A percentile compares a stretch with the other conserved stretches of the same genome.
phyloP scores from a whole-genome alignment of 371 early-diverging fungal species.

The Blakeslea trispora region DNA sequence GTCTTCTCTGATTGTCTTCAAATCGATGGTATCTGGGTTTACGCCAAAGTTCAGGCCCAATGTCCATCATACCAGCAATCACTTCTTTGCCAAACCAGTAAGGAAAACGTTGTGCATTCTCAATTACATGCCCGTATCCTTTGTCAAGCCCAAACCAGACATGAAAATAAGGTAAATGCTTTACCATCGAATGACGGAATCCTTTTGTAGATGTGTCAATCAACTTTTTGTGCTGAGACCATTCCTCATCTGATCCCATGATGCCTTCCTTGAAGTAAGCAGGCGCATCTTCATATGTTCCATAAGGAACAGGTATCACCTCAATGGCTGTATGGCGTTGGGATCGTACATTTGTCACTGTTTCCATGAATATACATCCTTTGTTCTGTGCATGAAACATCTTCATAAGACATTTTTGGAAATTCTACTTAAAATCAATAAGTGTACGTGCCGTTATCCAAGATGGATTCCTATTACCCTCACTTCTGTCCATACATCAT shows the following conservation, averaged over 20 bases:
- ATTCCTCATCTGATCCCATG: slow-evolving; percentile 76
- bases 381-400: slow-evolving; percentile 76
- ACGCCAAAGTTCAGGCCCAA: slow-evolving; percentile 78
- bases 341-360: slow-evolving; percentile 71
- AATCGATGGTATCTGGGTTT: slow-evolving; percentile 60
- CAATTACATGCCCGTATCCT: slow-evolving; percentile 96
- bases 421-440: slow-evolving; percentile 70
- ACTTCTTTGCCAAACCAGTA: slow-evolving; percentile 86
- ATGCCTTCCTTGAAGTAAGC: slow-evolving; percentile 90
- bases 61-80: slow-evolving; percentile 78
- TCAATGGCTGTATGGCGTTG: slow-evolving; percentile 89
- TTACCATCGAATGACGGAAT: slow-evolving; percentile 71
- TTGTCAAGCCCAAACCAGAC: slow-evolving; percentile 91
- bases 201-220: slow-evolving; percentile 80
- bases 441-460: too few relatives aligned
- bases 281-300: slow-evolving; percentile 74
- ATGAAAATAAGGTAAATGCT: slow-evolving; percentile 91
- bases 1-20: slow-evolving; percentile 60
- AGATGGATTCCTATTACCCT: slow-evolving; percentile 52
- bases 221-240: slow-evolving; percentile 90
- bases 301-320: slow-evolving; percentile 87
- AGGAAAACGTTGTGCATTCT: slow-evolving; percentile 75
- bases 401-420: slow-evolving; percentile 89
- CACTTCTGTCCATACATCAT: slow-evolving; percentile 93
- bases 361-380: slow-evolving; percentile 88